A percentile compares a stretch with the other conserved stretches of the same genome.
Conservation (phyloP, 441 rosid genomes). For the Bruguiera hainesii region DNA sequence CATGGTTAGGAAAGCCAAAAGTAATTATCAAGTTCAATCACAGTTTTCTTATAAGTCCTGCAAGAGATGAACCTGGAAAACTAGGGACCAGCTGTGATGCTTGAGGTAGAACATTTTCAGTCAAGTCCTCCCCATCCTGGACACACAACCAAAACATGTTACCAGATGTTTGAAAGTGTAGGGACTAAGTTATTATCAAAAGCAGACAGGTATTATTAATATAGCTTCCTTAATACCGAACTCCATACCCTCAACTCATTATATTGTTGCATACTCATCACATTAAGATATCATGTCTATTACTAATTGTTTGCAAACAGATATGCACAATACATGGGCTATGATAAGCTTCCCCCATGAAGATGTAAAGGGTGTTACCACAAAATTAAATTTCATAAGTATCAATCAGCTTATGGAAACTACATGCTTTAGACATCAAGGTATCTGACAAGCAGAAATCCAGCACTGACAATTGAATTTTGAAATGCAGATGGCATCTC, state of each 20-base stretch:
- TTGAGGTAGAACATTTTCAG: slow-evolving; percentile 52
- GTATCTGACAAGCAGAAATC: not conserved
- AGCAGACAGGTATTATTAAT: not conserved
- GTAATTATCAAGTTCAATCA: slow-evolving; percentile 9
- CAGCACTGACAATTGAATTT: slow-evolving; percentile 51
- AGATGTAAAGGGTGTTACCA: not conserved
- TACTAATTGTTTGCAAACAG: not conserved
- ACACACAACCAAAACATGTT: slow-evolving; percentile 20
- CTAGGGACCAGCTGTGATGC: slow-evolving; percentile 48
- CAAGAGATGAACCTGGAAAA: slow-evolving; percentile 56
- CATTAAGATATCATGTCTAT: not conserved
- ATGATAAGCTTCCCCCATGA: not conserved
- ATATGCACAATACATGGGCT: not conserved
- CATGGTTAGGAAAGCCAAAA: slow-evolving; percentile 11
- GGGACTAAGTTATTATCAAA: not conserved
- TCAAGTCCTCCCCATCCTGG: slow-evolving; percentile 50
- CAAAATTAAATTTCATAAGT: not conserved
- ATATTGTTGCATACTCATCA: too few species aligned
- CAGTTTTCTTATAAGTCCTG: slow-evolving; percentile 8
- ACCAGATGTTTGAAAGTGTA: too few species aligned
- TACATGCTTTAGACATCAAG: not conserved
- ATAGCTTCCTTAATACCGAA: not conserved
- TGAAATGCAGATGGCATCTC: slow-evolving; percentile 60
- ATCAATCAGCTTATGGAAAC: not conserved
- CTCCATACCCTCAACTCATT: not conserved